Evolutionary conservation across 2,329 filamentous ascomycete species (phyloP).

Genomic region (Sclerotinia spermophila): DNA sequence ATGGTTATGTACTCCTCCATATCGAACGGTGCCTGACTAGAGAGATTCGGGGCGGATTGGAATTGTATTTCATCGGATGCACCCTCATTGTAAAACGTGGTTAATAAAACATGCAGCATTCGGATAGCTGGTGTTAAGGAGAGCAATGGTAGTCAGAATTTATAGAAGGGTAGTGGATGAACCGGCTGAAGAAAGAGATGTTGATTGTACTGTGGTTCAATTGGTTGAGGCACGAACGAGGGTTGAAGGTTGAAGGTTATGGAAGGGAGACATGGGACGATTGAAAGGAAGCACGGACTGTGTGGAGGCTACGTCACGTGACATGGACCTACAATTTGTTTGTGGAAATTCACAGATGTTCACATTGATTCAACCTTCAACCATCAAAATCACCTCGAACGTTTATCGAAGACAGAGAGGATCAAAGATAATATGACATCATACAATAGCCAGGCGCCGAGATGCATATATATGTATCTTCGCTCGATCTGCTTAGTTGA

Average conservation of each 20-base stretch:
- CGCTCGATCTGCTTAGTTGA: background rate
- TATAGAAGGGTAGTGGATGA: background rate
- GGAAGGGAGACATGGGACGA: background rate
- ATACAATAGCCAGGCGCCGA: background rate
- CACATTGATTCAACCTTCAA: background rate
- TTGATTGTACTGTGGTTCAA: background rate
- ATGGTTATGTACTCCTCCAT: background rate
- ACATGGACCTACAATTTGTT: background rate
- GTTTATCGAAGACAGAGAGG: background rate
- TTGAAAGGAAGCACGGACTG: background rate
- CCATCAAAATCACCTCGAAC: background rate
- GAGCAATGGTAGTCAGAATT: background rate
- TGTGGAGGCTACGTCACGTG: background rate
- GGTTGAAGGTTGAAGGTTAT: background rate
- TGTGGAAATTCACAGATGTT: background rate
- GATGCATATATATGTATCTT: background rate
- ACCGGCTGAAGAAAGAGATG: background rate
- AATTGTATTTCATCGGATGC: background rate
- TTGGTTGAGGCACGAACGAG: background rate
- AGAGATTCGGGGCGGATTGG: background rate
- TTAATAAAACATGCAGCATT: background rate
- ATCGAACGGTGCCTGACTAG: background rate
- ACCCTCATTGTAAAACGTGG: background rate
- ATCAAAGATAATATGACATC: background rate
- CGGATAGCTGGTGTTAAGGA: background rate